Percentiles rank a stretch among this genome's conserved stretches.
phyloP scores from a whole-genome alignment of 2,329 filamentous ascomycete genomes.

The Aspergillus sp. region DNA sequence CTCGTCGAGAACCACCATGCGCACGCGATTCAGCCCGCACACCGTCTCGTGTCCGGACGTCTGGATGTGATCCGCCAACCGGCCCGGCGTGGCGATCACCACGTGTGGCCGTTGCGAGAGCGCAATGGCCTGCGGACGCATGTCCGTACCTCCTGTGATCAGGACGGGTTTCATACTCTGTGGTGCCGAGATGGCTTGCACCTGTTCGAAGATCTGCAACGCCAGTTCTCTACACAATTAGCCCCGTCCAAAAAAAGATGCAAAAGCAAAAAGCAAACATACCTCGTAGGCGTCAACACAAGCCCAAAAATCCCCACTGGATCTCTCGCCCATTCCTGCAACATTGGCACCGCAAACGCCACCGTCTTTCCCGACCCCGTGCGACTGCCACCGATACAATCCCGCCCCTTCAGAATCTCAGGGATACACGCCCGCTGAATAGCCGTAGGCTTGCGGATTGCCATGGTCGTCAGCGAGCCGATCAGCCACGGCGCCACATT shows the following conservation, averaged over 20 bases:
- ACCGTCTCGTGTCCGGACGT: conserved; percentile 88
- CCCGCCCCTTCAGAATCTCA: conserved; percentile 78
- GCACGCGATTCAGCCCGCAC: conserved; percentile 66
- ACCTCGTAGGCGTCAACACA: conserved; percentile 79
- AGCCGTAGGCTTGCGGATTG: conserved; percentile 78
- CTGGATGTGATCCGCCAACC: conserved; percentile 86
- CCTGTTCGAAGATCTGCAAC: conserved; percentile 91
- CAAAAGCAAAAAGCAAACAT: conserved; percentile 12
- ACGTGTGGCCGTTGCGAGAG: conserved; percentile 77
- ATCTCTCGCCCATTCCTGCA: conserved; percentile 89
- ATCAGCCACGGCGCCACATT: conserved; percentile 80
- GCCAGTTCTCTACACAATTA: conserved; percentile 62
- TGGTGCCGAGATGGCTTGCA: conserved; percentile 82
- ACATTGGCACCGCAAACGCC: conserved; percentile 86
- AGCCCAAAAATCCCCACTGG: conserved; percentile 85
- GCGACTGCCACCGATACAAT: conserved; percentile 89
- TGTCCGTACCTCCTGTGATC: conserved; percentile 88
- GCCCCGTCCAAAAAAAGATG: neutral
- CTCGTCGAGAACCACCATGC: conserved; percentile 88
- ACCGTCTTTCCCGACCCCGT: conserved; percentile 97
- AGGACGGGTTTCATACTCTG: conserved; percentile 80
- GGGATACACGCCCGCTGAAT: conserved; percentile 93
- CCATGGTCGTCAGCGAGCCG: conserved; percentile 64
- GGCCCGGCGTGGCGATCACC: conserved; percentile 87
- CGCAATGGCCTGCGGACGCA: conserved; percentile 80